These are phyloP conservation scores for Leccinum variicolor DNA, from an alignment of 768 basidiomycete genomes.

Conservation along the genomic window DNA sequence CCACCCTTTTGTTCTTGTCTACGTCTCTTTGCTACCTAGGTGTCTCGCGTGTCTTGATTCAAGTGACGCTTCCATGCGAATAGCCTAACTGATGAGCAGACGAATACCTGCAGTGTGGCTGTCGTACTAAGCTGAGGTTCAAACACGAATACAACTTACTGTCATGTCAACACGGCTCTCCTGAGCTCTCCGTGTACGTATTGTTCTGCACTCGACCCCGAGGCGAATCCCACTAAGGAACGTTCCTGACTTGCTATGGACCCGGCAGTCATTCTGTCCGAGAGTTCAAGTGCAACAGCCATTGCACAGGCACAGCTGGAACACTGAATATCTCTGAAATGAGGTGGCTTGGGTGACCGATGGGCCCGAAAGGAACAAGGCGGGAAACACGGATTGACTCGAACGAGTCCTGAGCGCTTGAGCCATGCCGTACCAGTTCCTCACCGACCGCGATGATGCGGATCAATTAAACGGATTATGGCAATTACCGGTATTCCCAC, in stretches of 20 bases:
- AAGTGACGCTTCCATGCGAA: not conserved
- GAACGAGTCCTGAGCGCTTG: not conserved
- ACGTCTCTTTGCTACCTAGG: not conserved
- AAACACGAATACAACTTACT: not conserved
- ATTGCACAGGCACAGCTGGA: not conserved
- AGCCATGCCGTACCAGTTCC: not conserved
- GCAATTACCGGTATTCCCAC: not conserved
- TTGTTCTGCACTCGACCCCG: not conserved
- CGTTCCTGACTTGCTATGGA: not conserved
- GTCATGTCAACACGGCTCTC: not conserved
- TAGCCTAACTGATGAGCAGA: not conserved
- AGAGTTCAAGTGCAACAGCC: not conserved
- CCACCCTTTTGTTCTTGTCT: not conserved
- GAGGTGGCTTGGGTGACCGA: not conserved
- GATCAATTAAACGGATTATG: not conserved
- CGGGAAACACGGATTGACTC: not conserved
- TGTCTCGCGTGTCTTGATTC: not conserved
- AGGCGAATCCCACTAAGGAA: not conserved
- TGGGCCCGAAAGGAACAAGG: not conserved
- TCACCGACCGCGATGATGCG: not conserved
- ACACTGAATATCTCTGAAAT: not conserved
- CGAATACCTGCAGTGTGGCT: not conserved
- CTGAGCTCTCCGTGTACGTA: not conserved
- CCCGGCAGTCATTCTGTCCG: not conserved
- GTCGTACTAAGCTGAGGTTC: not conserved